Evolutionary conservation across 2,329 filamentous ascomycete species (phyloP).

Genomic region (Colletotrichum theobromicola): DNA sequence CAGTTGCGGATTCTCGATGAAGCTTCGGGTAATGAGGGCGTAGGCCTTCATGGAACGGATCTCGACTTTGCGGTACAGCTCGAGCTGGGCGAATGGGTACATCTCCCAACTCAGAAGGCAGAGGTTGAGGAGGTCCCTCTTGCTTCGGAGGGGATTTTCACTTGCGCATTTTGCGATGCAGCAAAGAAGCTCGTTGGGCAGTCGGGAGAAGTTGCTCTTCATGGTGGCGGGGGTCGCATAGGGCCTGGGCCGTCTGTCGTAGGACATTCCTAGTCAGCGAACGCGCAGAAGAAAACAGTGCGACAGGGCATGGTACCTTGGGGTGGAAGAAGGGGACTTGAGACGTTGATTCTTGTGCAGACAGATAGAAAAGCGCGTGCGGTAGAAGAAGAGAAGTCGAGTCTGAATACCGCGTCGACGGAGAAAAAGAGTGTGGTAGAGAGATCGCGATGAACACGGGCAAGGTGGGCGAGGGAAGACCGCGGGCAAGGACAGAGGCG

Average conservation of each 20-base stretch:
- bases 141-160: not conserved
- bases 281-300: not conserved
- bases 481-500: not conserved
- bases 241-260: not conserved
- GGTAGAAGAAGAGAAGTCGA: not conserved
- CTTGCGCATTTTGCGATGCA: not conserved
- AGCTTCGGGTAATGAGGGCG: not conserved
- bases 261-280: not conserved
- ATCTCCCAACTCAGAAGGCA: not conserved
- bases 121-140: not conserved
- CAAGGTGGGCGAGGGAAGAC: not conserved
- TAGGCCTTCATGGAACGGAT: not conserved
- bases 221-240: not conserved
- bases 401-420: not conserved
- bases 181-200: constrained; percentile 5
- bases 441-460: not conserved
- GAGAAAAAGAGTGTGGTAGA: not conserved
- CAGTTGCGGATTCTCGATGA: not conserved
- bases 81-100: not conserved
- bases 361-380: not conserved
- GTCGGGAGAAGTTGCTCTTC: not conserved
- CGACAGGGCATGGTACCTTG: not conserved
- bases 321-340: not conserved
- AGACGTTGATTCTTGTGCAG: not conserved
- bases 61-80: not conserved